These are phyloP conservation scores for Penicillium sp. DNA, from an alignment of 2,329 filamentous ascomycete genomes.

Conservation along the genomic window DNA sequence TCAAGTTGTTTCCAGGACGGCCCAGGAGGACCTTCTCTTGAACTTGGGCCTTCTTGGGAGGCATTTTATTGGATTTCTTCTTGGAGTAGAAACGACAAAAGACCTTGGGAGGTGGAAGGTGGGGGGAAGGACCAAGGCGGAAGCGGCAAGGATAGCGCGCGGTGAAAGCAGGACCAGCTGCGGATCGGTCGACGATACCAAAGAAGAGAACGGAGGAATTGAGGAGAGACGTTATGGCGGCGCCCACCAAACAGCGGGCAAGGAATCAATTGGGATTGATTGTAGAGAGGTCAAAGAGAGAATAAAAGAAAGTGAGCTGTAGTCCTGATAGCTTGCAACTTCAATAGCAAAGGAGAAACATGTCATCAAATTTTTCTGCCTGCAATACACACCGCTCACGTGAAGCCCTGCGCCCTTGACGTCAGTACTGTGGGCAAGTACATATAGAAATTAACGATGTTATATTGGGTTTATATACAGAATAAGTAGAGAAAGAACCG, in stretches of 20 bases:
- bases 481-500: neutral
- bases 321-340: neutral
- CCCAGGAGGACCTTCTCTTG: conserved; percentile 97
- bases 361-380: conserved; percentile 27
- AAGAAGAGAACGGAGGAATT: conserved; percentile 38
- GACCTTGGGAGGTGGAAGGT: conserved; percentile 24
- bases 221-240: conserved; percentile 33
- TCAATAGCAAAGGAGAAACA: neutral
- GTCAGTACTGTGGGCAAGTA: conserved; percentile 6
- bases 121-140: conserved; percentile 41
- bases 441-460: neutral
- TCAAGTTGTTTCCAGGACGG: conserved; percentile 94
- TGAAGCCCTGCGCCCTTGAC: conserved; percentile 22
- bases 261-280: conserved; percentile 12
- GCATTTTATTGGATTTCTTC: conserved; percentile 73
- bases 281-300: neutral
- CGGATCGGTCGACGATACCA: conserved; percentile 59
- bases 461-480: neutral
- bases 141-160: conserved; percentile 38
- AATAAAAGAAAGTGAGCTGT: conserved; percentile 8
- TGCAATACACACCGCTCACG: conserved; percentile 28
- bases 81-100: conserved; percentile 55
- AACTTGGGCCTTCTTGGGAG: conserved; percentile 87
- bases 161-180: conserved; percentile 65
- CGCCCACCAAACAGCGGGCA: conserved; percentile 22